A percentile compares a stretch with the other conserved stretches of the same genome.
phyloP scores from a whole-genome alignment of 805 yeast genomes.

The Maudiozyma turicensis region DNA sequence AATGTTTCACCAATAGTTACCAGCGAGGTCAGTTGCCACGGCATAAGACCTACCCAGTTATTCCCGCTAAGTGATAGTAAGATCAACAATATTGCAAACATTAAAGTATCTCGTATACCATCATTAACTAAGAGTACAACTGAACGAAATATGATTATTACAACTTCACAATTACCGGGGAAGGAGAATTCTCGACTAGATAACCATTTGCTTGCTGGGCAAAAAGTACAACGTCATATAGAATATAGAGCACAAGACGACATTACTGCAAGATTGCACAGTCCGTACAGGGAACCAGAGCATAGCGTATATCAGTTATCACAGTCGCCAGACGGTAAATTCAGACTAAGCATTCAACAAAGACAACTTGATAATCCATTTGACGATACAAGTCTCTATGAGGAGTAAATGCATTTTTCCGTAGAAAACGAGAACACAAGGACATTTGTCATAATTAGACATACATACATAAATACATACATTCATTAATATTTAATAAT shows the following conservation, averaged over 20 bases:
- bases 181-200: conserved; percentile 2
- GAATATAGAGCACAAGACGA: neutral
- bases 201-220: neutral
- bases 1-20: neutral
- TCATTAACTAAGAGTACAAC: conserved; percentile 8
- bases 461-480: neutral
- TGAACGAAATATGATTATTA: neutral
- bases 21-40: neutral
- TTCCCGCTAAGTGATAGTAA: conserved; percentile 18
- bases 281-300: conserved; percentile 24
- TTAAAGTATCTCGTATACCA: conserved; percentile 9
- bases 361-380: conserved; percentile 12
- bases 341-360: conserved; percentile 18
- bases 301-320: conserved; percentile 25
- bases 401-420: conserved; percentile 6
- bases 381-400: conserved; percentile 26
- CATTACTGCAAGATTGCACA: conserved; percentile 8
- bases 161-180: neutral
- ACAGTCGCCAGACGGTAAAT: conserved; percentile 27
- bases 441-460: conserved; percentile 4
- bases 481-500: neutral
- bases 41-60: conserved; percentile 17
- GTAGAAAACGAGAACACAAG: neutral
- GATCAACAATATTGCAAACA: conserved; percentile 11
- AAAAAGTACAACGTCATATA: neutral